Percentiles rank a stretch among this genome's conserved stretches.
Conservation (phyloP, 371 early-diverging fungal species). For the Mucor saturninus region DNA sequence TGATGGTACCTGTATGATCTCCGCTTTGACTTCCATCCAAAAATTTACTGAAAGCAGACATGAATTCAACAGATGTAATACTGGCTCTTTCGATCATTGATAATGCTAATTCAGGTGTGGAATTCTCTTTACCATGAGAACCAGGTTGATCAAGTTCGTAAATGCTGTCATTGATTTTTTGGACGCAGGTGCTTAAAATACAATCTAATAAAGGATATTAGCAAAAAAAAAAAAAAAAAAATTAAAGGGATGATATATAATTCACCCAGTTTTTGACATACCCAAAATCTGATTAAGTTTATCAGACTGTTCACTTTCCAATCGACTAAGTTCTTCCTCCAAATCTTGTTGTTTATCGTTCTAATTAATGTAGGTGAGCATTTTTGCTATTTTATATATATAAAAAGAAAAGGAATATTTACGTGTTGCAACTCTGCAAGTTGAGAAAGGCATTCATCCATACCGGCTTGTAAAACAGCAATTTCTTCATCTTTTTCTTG, state of each 20-base stretch:
- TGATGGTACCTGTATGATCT: constrained; percentile 88
- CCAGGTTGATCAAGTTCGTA: constrained; percentile 84
- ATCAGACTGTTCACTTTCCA: constrained; percentile 69
- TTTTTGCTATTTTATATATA: neutral
- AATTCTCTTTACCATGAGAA: constrained; percentile 83
- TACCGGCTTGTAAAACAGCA: constrained; percentile 87
- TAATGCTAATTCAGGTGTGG: constrained; percentile 90
- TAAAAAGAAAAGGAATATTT: constrained; percentile 7
- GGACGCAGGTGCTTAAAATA: constrained; percentile 85
- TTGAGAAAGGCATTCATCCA: constrained; percentile 93
- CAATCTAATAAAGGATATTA: constrained; percentile 60
- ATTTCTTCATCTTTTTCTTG: constrained; percentile 88
- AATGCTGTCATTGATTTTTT: constrained; percentile 86
- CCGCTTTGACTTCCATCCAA: constrained; percentile 75
- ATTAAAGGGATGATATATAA: neutral
- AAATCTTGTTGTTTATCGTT: constrained; percentile 63
- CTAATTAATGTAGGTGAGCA: constrained; percentile 2
- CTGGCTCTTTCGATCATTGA: constrained; percentile 89
- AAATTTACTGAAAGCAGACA: constrained; percentile 74
- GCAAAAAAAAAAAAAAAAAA: neutral
- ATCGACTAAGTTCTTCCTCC: constrained; percentile 66
- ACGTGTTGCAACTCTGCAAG: constrained; percentile 80
- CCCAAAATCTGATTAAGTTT: constrained; percentile 85
- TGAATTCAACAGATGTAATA: constrained; percentile 81
- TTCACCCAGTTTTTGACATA: constrained; percentile 19